Conservation (phyloP, 352 stramenopile genomes). For the Globisporangium uncinulatum region DNA sequence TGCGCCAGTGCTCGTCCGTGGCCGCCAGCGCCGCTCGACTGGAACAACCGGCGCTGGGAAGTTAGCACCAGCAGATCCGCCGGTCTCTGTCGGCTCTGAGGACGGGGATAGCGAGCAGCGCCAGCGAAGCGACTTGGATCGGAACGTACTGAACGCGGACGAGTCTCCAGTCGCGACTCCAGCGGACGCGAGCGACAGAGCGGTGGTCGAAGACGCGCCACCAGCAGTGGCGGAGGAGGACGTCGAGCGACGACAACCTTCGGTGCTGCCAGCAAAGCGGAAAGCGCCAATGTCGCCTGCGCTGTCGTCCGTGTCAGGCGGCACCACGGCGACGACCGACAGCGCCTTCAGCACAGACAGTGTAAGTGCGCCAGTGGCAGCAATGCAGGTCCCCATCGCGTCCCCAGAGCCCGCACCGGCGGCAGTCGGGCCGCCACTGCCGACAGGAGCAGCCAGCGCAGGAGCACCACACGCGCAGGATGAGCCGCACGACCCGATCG, state of each 20-base stretch:
- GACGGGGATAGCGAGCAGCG: neutral
- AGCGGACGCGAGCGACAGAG: neutral
- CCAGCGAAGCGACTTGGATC: no score
- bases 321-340: neutral
- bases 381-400: neutral
- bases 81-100: neutral
- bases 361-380: neutral
- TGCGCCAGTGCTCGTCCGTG: neutral
- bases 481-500: neutral
- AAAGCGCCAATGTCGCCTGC: neutral
- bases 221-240: neutral
- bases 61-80: no score
- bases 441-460: neutral
- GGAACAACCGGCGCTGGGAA: neutral
- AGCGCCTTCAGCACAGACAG: neutral
- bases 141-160: no score
- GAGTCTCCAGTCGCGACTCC: neutral
- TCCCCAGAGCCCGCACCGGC: neutral
- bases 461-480: neutral
- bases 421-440: neutral
- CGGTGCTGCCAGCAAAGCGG: conserved; percentile 1
- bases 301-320: neutral
- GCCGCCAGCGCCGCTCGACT: neutral
- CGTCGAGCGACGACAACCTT: conserved; percentile 2
- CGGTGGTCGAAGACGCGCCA: neutral